phyloP scores from a whole-genome alignment of 2,329 filamentous ascomycete genomes.

The Fusarium agapanthi region DNA sequence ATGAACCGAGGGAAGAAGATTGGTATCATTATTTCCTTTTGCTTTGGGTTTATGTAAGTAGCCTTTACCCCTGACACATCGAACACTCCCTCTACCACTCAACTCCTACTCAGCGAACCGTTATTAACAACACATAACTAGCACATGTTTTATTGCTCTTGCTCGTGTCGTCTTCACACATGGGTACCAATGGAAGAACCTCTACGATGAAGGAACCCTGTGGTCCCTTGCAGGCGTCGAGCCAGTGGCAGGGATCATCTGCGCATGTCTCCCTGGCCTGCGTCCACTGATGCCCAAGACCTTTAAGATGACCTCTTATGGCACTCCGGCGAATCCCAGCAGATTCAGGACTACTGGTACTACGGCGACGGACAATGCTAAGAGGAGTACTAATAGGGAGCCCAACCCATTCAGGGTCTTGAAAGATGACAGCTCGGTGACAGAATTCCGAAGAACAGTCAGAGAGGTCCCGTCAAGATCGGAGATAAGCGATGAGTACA shows the following conservation, averaged over 20 bases:
- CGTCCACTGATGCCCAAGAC: conserved; percentile 13
- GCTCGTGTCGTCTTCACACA: not conserved
- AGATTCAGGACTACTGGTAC: conserved; percentile 6
- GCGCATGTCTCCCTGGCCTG: not conserved
- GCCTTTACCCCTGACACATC: no score
- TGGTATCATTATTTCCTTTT: conserved; percentile 1
- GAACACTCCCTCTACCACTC: not conserved
- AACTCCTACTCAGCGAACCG: fast-evolving
- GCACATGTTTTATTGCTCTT: not conserved
- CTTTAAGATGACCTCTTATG: conserved; percentile 5
- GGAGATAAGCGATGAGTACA: conserved; percentile 8
- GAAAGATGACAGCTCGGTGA: conserved; percentile 6
- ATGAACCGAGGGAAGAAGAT: conserved; percentile 11
- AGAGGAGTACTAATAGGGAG: not conserved
- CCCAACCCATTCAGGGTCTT: conserved; percentile 2
- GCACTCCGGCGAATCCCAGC: not conserved
- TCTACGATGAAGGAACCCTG: conserved; percentile 1
- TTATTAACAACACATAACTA: not conserved
- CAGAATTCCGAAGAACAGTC: conserved; percentile 1
- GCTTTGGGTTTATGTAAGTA: conserved; percentile 6
- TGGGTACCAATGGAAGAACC: conserved; percentile 9
- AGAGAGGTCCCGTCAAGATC: not conserved
- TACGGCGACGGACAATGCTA: not conserved
- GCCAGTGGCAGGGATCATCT: conserved; percentile 2
- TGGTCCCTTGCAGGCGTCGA: conserved; percentile 4